These are phyloP conservation scores for Alternaria arborescens DNA, from an alignment of 2,329 filamentous ascomycete genomes.

Conservation along the genomic window DNA sequence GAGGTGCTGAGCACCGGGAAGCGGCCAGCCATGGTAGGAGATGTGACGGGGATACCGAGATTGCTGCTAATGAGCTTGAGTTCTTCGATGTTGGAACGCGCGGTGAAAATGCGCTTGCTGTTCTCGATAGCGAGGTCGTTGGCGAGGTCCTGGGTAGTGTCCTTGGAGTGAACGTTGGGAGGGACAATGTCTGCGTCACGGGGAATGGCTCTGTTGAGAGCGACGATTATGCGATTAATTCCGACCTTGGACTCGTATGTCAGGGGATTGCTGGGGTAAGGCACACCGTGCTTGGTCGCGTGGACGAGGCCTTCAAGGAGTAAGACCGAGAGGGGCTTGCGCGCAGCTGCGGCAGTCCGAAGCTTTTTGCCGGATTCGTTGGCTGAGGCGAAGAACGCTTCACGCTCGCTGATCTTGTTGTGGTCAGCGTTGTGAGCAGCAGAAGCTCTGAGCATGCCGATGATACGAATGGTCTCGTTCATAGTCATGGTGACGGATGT, in stretches of 20 bases:
- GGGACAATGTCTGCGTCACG: background rate
- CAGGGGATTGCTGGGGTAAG: constrained; percentile 21
- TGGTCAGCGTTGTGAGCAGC: constrained; percentile 30
- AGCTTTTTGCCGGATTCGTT: constrained; percentile 6
- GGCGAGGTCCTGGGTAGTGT: constrained; percentile 20
- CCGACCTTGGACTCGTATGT: constrained; percentile 24
- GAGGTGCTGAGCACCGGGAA: constrained; percentile 49
- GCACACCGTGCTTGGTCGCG: constrained; percentile 19
- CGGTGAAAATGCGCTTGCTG: constrained; percentile 31
- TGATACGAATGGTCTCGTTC: constrained; percentile 33
- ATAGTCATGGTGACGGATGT: constrained; percentile 22
- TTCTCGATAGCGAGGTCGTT: constrained; percentile 34
- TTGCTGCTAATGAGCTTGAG: constrained; percentile 5
- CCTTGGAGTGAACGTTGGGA: constrained; percentile 4
- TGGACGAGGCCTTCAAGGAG: constrained; percentile 30
- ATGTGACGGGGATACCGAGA: constrained; percentile 1
- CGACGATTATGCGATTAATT: constrained; percentile 27
- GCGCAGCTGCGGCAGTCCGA: constrained; percentile 6
- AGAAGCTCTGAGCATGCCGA: constrained; percentile 36
- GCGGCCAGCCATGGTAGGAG: constrained; percentile 39
- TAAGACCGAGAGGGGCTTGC: constrained; percentile 18
- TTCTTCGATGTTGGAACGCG: constrained; percentile 18
- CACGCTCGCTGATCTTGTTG: constrained; percentile 24
- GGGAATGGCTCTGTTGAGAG: constrained; percentile 25
- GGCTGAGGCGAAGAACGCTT: constrained; percentile 9